Evolutionary conservation across 1,284 basidiomycete genomes (phyloP).

Genomic region (Cryptococcus sp.): DNA sequence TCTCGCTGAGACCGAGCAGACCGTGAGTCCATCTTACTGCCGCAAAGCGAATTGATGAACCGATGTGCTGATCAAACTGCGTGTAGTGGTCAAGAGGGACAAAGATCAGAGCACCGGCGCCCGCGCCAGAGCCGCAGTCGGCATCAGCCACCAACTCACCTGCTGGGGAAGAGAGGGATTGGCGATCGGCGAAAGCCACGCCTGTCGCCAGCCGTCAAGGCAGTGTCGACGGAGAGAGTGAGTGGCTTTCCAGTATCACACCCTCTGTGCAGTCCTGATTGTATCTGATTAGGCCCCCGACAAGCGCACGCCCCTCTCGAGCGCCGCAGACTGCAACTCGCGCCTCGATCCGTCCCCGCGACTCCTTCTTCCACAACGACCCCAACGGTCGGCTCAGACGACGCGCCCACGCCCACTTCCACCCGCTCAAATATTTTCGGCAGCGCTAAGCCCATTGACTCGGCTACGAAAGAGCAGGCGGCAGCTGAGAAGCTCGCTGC

Average conservation of each 20-base stretch:
- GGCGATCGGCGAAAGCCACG: slow-evolving; percentile 37
- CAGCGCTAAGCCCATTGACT: slow-evolving; percentile 85
- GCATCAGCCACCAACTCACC: slow-evolving; percentile 25
- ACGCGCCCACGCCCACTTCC: slow-evolving; percentile 49
- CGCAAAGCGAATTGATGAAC: background rate
- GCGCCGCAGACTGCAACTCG: slow-evolving; percentile 76
- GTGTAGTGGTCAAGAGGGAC: slow-evolving; percentile 53
- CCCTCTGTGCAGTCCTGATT: background rate
- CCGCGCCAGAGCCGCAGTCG: slow-evolving; percentile 7
- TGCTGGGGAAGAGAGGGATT: slow-evolving; percentile 41
- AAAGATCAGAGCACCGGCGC: slow-evolving; percentile 40
- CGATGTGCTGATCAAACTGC: background rate
- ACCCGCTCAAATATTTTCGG: slow-evolving; percentile 63
- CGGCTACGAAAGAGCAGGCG: slow-evolving; percentile 69
- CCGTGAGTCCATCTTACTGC: slow-evolving; percentile 36
- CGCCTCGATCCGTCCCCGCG: slow-evolving; percentile 63
- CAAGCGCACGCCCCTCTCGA: slow-evolving; percentile 75
- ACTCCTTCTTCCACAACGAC: slow-evolving; percentile 55
- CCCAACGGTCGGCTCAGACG: slow-evolving; percentile 62
- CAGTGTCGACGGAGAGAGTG: slow-evolving; percentile 34
- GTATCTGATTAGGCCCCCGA: slow-evolving; percentile 48
- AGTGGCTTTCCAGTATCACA: slow-evolving; percentile 7
- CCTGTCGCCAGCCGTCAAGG: slow-evolving; percentile 29
- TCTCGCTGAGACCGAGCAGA: slow-evolving; percentile 73
- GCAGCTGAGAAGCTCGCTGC: slow-evolving; percentile 36